phyloP scores from a whole-genome alignment of 2,329 filamentous ascomycete species.

The Chaetomiaceae sp. region DNA sequence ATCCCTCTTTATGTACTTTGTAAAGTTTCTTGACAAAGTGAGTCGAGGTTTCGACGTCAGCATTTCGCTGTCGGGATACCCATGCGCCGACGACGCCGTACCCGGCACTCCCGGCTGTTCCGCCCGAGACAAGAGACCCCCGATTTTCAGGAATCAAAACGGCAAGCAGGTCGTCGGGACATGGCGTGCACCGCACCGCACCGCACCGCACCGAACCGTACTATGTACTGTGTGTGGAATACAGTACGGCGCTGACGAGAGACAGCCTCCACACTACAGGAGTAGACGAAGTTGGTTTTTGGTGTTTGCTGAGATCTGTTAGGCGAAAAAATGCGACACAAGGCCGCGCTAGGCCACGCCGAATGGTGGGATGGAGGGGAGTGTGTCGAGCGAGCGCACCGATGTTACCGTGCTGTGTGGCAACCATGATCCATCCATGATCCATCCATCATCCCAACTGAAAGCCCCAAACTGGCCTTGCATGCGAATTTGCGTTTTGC shows the following conservation, averaged over 20 bases:
- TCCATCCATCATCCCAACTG: neutral
- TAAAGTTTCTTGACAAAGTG: too few species aligned
- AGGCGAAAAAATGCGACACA: too few species aligned
- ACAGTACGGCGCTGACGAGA: slow-evolving; percentile 11
- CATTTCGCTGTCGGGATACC: neutral
- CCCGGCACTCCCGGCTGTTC: neutral
- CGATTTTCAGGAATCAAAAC: too few species aligned
- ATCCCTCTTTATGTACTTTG: too few species aligned
- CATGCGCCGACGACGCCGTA: neutral
- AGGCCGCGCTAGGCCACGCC: neutral
- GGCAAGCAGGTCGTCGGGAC: neutral
- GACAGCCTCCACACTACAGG: neutral
- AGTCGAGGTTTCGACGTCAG: too few species aligned
- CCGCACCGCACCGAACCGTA: too few species aligned
- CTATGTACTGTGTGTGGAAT: slow-evolving; percentile 13
- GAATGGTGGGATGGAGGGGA: neutral
- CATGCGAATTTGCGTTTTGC: too few species aligned
- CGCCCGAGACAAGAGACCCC: slow-evolving; percentile 6
- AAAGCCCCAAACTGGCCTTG: neutral
- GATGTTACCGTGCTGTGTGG: too few species aligned
- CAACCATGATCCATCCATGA: too few species aligned
- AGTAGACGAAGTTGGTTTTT: too few species aligned
- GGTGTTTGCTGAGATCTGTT: neutral
- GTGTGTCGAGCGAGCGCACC: neutral
- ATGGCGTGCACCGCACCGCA: neutral